A percentile compares a stretch with the other conserved stretches of the same genome.
phyloP scores from a whole-genome alignment of 306 rosid species.

The Hylodesmum podocarpum region DNA sequence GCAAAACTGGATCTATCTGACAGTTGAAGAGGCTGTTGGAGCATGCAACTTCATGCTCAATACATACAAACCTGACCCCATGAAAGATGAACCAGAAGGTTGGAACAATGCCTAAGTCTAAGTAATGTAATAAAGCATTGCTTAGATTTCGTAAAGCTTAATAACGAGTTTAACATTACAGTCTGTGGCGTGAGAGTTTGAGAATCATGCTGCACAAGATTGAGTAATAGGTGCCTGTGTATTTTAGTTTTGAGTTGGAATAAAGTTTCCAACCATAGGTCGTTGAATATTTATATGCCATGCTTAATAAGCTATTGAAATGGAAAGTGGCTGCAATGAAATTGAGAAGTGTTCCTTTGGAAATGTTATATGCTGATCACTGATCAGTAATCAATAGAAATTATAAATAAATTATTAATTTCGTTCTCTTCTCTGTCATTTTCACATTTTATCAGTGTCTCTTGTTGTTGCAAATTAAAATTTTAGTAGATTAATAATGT shows the following conservation, averaged over 20 bases:
- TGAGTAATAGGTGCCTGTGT: constrained; percentile 2
- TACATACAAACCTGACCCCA: constrained; percentile 42
- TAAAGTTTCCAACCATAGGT: constrained; percentile 12
- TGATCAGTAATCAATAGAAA: not conserved
- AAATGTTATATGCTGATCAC: not conserved
- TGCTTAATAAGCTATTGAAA: constrained; percentile 5
- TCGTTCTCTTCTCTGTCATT: not conserved
- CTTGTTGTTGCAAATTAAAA: not conserved
- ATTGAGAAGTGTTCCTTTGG: not conserved
- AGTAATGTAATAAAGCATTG: constrained; percentile 1
- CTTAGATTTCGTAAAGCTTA: not conserved
- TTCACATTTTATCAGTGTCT: not conserved
- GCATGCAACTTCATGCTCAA: constrained; percentile 82
- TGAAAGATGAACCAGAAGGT: constrained; percentile 58
- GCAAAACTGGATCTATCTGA: constrained; percentile 74
- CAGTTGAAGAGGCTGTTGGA: constrained; percentile 89
- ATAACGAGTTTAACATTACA: not conserved
- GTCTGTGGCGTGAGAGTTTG: constrained; percentile 21
- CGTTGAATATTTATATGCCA: constrained; percentile 20
- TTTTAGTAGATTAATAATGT: too few species aligned
- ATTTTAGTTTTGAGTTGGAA: constrained; percentile 27
- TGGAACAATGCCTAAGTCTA: constrained; percentile 55
- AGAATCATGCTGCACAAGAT: constrained; percentile 32
- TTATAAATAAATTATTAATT: not conserved
- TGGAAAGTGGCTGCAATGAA: constrained; percentile 5